phyloP scores from a whole-genome alignment of 305 asterid genomes.

The Fraxinus greggii region DNA sequence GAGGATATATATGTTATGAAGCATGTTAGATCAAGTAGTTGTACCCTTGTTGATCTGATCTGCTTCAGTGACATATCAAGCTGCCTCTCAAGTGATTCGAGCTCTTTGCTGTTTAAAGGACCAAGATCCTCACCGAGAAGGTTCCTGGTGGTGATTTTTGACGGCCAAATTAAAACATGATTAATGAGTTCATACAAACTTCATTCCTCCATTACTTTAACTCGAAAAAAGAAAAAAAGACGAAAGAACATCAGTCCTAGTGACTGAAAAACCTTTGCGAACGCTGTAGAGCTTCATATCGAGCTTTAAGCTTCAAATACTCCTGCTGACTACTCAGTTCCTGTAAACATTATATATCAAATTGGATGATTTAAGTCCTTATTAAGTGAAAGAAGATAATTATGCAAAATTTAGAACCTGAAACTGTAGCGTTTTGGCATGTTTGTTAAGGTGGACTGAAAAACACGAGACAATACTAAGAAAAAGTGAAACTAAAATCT shows the following conservation, averaged over 20 bases:
- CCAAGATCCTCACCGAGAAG: conserved; percentile 76
- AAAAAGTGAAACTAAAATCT: neutral
- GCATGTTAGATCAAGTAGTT: neutral
- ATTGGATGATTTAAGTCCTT: neutral
- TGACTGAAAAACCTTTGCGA: conserved; percentile 44
- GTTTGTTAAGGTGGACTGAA: neutral
- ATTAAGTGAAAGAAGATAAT: neutral
- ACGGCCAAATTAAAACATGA: neutral
- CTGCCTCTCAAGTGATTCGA: conserved; percentile 88
- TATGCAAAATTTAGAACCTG: neutral
- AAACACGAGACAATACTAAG: neutral
- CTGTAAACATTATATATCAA: conserved; percentile 22
- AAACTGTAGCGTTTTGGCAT: neutral
- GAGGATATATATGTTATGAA: neutral
- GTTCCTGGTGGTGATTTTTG: neutral
- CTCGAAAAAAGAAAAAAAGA: neutral
- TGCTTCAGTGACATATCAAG: conserved; percentile 94
- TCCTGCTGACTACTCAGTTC: conserved; percentile 70
- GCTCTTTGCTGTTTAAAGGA: conserved; percentile 90
- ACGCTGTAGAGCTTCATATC: conserved; percentile 60
- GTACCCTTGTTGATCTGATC: conserved; percentile 90
- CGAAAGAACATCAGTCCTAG: neutral
- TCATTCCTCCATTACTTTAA: neutral
- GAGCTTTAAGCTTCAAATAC: conserved; percentile 62
- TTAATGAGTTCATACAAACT: neutral